Evolutionary conservation across 352 stramenopile species (phyloP).

Genomic region (Phytophthora multivora): DNA sequence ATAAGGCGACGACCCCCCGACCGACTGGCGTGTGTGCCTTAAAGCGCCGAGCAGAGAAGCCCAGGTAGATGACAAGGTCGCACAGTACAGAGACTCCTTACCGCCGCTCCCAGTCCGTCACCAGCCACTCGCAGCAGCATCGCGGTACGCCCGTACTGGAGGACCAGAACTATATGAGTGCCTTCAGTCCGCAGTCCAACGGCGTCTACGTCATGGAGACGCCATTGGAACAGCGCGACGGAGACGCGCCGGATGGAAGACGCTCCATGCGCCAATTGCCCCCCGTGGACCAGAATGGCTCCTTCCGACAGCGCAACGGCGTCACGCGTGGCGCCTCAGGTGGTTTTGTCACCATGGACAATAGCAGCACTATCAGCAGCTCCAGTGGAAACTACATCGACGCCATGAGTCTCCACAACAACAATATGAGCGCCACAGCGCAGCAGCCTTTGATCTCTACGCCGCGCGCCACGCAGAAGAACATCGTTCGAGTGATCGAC

Average conservation of each 20-base stretch:
- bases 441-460: constrained; percentile 73
- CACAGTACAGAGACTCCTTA: constrained; percentile 36
- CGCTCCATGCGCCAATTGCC: constrained; percentile 41
- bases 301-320: constrained; percentile 32
- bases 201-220: constrained; percentile 81
- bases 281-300: constrained; percentile 41
- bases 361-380: constrained; percentile 56
- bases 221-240: constrained; percentile 37
- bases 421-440: constrained; percentile 51
- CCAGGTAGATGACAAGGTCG: constrained; percentile 35
- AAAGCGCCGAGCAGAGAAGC: not conserved
- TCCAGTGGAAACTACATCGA: constrained; percentile 41
- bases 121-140: constrained; percentile 44
- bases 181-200: constrained; percentile 54
- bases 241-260: constrained; percentile 35
- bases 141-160: constrained; percentile 76
- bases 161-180: constrained; percentile 67
- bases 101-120: constrained; percentile 38
- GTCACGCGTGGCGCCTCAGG: constrained; percentile 30
- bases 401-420: constrained; percentile 35
- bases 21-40: constrained; percentile 9
- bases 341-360: constrained; percentile 51
- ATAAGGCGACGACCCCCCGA: constrained; percentile 24
- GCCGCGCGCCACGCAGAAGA: constrained; percentile 61
- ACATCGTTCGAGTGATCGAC: constrained; percentile 89